Evolutionary conservation across 352 stramenopile genomes (phyloP), one percentile per base, ranked within the genome.

Genomic region (Phytophthora ohioensis): DNA sequence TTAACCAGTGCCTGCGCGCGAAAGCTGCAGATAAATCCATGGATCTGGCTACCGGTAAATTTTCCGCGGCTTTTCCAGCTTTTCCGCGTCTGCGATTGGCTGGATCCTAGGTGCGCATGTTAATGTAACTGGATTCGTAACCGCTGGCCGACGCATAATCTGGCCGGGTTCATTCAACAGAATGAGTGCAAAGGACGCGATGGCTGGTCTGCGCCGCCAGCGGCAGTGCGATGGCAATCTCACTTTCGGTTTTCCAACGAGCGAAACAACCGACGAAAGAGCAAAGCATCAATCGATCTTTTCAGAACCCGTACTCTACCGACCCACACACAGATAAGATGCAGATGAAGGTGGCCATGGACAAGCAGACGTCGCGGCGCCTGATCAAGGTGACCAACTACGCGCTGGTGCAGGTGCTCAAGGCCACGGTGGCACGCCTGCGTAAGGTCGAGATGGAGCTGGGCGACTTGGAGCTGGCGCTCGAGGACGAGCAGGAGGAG

Each of bases 331-430:
- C 15, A 53, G 17, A 34, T 15, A 64, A 21, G 11, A 68, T 65
- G 54, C 57, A 75, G 15, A 76, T 71, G 68, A 76, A 79, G 35
- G 43, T 64, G 8, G 46, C 51, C 11, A 74, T 80, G 59, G 72
- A 82, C 64, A 75, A 75, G 45, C 58, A 68, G 39, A 80, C 64
- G n/a, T 73, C 67, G 30, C 73, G 69, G 9, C 73, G 66, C 48
- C 47, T 82, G 38, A 64, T 82, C 4, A 79, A 79, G 61, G 71
- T 79, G 55, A 83, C 76, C 53, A 83, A 81, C 61, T 78, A 75
- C 41, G 75, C 75, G 54, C 65, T 82, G 2, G 69, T 82, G 21
- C 75, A 82, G 57, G 75, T 82, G 42, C 72, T 82, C 38, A 77
- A 78, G 47, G 64, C 64, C 39, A 68, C 71, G n/a, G 75, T 82